phyloP scores from a whole-genome alignment of 1,139 yeast genomes.

The Hemisphaericaspora xylofermentans region DNA sequence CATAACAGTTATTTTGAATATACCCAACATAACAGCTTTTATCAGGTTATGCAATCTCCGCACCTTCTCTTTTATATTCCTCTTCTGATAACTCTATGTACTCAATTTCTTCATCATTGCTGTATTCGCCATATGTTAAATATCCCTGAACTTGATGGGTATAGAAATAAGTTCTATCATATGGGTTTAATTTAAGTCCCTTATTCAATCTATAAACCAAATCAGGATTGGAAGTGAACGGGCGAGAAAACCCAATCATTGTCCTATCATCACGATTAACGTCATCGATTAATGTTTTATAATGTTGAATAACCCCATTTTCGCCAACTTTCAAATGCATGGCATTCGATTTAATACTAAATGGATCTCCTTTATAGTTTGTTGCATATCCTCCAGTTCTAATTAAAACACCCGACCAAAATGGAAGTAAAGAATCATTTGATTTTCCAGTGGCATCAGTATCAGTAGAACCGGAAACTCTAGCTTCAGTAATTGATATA shows the following conservation, averaged over 20 bases:
- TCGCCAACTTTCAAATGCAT: slow-evolving; percentile 12
- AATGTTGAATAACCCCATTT: slow-evolving; percentile 14
- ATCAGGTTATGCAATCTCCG: neutral
- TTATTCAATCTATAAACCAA: slow-evolving; percentile 35
- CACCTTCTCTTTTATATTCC: slow-evolving; percentile 12
- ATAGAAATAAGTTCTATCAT: slow-evolving; percentile 25
- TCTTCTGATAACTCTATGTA: slow-evolving; percentile 4
- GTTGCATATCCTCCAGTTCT: slow-evolving; percentile 20
- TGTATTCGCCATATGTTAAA: slow-evolving; percentile 17
- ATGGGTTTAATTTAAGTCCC: slow-evolving; percentile 15
- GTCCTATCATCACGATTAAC: slow-evolving; percentile 28
- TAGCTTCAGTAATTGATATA: slow-evolving; percentile 23
- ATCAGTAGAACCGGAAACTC: slow-evolving; percentile 18
- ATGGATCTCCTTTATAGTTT: slow-evolving; percentile 15
- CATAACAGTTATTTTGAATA: too few species aligned
- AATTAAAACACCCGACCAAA: slow-evolving; percentile 16
- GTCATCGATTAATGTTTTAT: slow-evolving; percentile 15
- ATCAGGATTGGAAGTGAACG: slow-evolving; percentile 51
- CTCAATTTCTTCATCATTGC: slow-evolving; percentile 10
- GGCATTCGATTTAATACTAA: slow-evolving; percentile 17
- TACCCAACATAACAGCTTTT: neutral
- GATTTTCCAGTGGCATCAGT: slow-evolving; percentile 21
- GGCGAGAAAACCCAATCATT: slow-evolving; percentile 45
- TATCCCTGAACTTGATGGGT: slow-evolving; percentile 20
- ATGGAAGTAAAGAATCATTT: slow-evolving; percentile 14